phyloP scores from a whole-genome alignment of 2,329 filamentous ascomycete species.

The Paecilomyces formosus region DNA sequence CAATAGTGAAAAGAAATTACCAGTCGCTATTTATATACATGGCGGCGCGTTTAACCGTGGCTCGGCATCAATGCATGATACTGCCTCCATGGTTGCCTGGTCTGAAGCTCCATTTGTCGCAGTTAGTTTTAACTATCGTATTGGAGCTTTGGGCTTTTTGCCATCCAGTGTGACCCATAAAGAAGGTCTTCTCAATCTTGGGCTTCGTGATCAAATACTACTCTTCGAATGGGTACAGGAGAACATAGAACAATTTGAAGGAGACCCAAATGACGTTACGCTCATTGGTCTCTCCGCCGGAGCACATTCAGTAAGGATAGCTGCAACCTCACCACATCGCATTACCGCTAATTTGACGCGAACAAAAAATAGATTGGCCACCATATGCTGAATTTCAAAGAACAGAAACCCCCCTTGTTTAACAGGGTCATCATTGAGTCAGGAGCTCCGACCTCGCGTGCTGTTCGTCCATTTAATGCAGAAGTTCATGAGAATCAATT shows the following conservation, averaged over 20 bases:
- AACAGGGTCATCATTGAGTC: constrained; percentile 42
- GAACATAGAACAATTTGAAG: not conserved
- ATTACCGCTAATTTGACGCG: constrained; percentile 35
- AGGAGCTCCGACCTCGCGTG: constrained; percentile 40
- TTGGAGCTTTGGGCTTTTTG: constrained; percentile 58
- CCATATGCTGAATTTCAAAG: constrained; percentile 50
- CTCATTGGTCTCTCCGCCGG: constrained; percentile 34
- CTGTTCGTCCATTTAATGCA: constrained; percentile 35
- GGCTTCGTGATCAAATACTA: constrained; percentile 27
- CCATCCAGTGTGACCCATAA: constrained; percentile 47
- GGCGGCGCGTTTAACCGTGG: constrained; percentile 30
- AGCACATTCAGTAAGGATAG: not conserved
- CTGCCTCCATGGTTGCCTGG: constrained; percentile 55
- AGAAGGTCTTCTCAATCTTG: constrained; percentile 44
- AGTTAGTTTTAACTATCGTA: constrained; percentile 39
- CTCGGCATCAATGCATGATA: constrained; percentile 41
- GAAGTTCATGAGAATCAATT: constrained; percentile 40
- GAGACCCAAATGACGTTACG: constrained; percentile 19
- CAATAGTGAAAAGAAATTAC: constrained; percentile 15
- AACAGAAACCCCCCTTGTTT: constrained; percentile 27
- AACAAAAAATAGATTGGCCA: constrained; percentile 52
- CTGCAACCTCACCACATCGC: not conserved
- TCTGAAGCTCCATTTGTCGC: constrained; percentile 36
- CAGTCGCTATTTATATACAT: constrained; percentile 36
- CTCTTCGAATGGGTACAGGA: constrained; percentile 15